Evolutionary conservation across 2,329 filamentous ascomycete species (phyloP).

Genomic region (Claviceps citrina): DNA sequence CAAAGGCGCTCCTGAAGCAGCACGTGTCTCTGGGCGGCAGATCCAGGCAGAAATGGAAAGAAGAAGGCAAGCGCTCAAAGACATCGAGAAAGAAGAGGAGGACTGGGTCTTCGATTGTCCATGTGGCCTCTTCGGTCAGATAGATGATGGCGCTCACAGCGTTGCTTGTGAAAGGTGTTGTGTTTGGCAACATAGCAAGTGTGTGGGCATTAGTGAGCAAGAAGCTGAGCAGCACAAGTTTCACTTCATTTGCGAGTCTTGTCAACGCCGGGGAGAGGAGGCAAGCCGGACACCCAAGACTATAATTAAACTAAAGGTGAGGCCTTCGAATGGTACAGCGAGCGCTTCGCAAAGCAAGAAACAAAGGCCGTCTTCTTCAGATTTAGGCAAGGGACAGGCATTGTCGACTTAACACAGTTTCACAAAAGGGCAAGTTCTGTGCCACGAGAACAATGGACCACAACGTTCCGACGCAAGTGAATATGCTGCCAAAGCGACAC

Average conservation of each 20-base stretch:
- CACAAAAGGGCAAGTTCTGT: neutral
- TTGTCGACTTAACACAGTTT: neutral
- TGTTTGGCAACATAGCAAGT: slow-evolving; percentile 94
- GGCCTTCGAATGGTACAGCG: slow-evolving; percentile 6
- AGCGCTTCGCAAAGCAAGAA: slow-evolving; percentile 2
- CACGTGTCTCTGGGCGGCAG: slow-evolving; percentile 60
- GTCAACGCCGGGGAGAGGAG: slow-evolving; percentile 54
- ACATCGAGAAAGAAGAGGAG: slow-evolving; percentile 58
- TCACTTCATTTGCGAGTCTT: slow-evolving; percentile 69
- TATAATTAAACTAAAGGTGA: slow-evolving; percentile 38
- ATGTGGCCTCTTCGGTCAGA: slow-evolving; percentile 78
- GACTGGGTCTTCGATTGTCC: slow-evolving; percentile 92
- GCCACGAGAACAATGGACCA: neutral
- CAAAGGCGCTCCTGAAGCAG: slow-evolving; percentile 40
- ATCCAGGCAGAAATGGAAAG: slow-evolving; percentile 71
- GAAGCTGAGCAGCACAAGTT: slow-evolving; percentile 79
- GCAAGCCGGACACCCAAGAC: slow-evolving; percentile 38
- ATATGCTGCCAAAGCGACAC: neutral
- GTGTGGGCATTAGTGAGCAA: slow-evolving; percentile 61
- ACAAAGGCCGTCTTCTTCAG: neutral
- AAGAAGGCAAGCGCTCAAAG: slow-evolving; percentile 59
- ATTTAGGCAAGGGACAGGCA: neutral
- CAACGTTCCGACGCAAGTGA: neutral
- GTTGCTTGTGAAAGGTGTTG: slow-evolving; percentile 88
- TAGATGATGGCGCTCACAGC: slow-evolving; percentile 88